Evolutionary conservation across 352 stramenopile genomes (phyloP).

Genomic region (Hyaloperonospora arabidopsidis): DNA sequence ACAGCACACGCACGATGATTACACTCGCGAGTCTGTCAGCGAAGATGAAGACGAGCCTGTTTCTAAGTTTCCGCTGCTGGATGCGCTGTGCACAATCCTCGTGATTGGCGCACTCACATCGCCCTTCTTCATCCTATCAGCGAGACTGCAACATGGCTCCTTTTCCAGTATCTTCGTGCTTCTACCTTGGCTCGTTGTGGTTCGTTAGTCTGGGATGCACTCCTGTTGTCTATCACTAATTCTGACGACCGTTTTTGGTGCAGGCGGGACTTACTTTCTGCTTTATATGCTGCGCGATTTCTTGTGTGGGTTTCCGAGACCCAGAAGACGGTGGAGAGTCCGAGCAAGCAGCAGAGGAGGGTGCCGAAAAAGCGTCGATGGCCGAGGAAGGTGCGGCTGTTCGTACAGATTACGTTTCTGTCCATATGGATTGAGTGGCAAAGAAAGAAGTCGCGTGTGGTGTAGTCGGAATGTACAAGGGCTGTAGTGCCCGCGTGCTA

Average conservation of each 20-base stretch:
- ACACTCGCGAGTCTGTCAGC: constrained; percentile 64
- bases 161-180: constrained; percentile 81
- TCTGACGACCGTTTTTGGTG: background rate
- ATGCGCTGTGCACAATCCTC: constrained; percentile 47
- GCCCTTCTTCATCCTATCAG: constrained; percentile 73
- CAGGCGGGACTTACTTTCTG: constrained; percentile 65
- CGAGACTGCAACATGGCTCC: constrained; percentile 52
- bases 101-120: constrained; percentile 54
- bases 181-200: constrained; percentile 76
- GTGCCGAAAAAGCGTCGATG: constrained; percentile 31
- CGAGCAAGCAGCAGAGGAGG: constrained; percentile 29
- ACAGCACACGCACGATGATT: constrained; percentile 53
- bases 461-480: constrained; percentile 8
- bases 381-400: constrained; percentile 64
- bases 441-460: constrained; percentile 4
- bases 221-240: background rate
- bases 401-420: constrained; percentile 49
- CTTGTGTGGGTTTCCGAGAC: constrained; percentile 49
- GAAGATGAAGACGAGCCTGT: constrained; percentile 45
- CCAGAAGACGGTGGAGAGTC: constrained; percentile 22
- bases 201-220: constrained; percentile 18
- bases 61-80: constrained; percentile 49
- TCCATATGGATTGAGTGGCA: constrained; percentile 45
- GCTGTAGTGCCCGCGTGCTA: background rate
- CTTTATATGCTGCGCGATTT: constrained; percentile 75